Conservation (phyloP, 257 asterid species). For the Ehretia macrophylla region DNA sequence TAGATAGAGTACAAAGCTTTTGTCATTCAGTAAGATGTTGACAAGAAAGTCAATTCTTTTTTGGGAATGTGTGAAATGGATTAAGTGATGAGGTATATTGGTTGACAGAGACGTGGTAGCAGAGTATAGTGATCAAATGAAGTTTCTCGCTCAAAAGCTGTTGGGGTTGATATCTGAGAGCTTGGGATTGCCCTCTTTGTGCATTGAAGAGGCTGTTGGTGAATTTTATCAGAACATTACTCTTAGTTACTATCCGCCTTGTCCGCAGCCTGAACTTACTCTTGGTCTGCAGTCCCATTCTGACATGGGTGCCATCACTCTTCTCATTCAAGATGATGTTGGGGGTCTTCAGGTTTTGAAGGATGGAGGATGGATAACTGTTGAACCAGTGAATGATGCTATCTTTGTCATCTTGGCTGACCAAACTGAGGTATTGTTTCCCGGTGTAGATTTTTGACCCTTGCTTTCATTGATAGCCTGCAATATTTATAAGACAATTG, state of each 20-base stretch:
- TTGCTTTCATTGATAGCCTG: too few species aligned
- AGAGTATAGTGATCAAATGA: conserved; percentile 65
- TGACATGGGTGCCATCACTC: conserved; percentile 77
- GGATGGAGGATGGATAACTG: conserved; percentile 73
- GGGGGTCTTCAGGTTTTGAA: conserved; percentile 85
- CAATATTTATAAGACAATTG: too few species aligned
- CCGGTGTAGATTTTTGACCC: background rate
- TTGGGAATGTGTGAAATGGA: too few species aligned
- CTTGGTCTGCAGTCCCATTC: conserved; percentile 95
- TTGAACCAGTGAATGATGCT: conserved; percentile 57
- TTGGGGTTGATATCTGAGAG: conserved; percentile 62
- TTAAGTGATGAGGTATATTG: background rate
- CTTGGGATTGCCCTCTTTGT: conserved; percentile 53
- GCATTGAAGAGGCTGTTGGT: conserved; percentile 63
- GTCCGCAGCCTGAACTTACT: conserved; percentile 95
- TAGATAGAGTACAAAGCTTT: too few species aligned
- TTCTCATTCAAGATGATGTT: conserved; percentile 90
- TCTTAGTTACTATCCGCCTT: conserved; percentile 78
- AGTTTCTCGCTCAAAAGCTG: conserved; percentile 53
- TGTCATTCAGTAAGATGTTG: too few species aligned
- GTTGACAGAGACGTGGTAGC: conserved; percentile 50
- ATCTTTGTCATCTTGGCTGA: conserved; percentile 78
- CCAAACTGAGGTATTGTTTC: conserved; percentile 76
- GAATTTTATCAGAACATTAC: conserved; percentile 86
- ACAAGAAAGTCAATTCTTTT: too few species aligned